Percentiles rank a stretch among this genome's conserved stretches.
Conservation (phyloP, 805 yeast species). For the Candida endomychidarum region DNA sequence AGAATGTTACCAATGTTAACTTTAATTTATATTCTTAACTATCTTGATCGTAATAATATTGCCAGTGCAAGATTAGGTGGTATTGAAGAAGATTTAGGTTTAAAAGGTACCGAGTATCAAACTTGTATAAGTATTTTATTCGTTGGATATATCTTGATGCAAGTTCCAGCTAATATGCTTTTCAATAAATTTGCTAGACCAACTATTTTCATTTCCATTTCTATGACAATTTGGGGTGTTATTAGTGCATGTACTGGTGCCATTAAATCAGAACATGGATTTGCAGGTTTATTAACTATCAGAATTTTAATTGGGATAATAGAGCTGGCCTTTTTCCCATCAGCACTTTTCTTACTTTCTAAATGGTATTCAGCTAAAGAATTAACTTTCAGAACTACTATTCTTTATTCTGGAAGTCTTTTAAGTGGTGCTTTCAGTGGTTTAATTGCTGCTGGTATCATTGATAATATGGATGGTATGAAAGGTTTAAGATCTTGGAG, state of each 20-base stretch:
- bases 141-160: constrained; percentile 49
- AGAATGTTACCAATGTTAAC: constrained; percentile 52
- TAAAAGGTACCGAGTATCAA: constrained; percentile 46
- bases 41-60: constrained; percentile 52
- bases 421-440: constrained; percentile 57
- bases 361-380: constrained; percentile 57
- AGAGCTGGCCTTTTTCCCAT: constrained; percentile 49
- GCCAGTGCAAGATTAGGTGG: constrained; percentile 57
- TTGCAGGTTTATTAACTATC: constrained; percentile 44
- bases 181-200: constrained; percentile 51
- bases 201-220: constrained; percentile 46
- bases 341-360: constrained; percentile 49
- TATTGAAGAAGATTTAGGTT: constrained; percentile 41
- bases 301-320: constrained; percentile 49
- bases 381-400: constrained; percentile 49
- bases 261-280: constrained; percentile 32
- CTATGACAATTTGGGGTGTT: constrained; percentile 54
- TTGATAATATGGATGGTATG: constrained; percentile 39
- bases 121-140: constrained; percentile 53
- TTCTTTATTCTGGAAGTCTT: constrained; percentile 51
- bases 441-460: constrained; percentile 53
- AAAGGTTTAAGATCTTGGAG: constrained; percentile 51
- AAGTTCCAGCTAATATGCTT: constrained; percentile 48
- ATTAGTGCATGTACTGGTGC: constrained; percentile 50
- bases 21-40: constrained; percentile 51